Evolutionary conservation across 352 stramenopile genomes (phyloP), one percentile per base, ranked within the genome.

Genomic region (Phytophthora idaei): DNA sequence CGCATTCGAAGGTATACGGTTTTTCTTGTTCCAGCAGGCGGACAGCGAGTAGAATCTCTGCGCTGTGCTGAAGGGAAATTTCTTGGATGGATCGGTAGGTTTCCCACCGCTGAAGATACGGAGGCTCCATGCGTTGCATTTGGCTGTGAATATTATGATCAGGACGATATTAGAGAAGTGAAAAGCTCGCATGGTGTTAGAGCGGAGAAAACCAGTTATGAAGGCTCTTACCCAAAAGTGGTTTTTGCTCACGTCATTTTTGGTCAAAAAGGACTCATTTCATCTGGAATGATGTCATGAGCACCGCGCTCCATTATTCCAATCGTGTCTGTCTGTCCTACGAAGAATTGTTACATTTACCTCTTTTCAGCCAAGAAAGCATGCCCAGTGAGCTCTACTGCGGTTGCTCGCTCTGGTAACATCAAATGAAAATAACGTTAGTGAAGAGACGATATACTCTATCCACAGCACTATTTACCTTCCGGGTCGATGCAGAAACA

Each of bases 401-500:
- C 85, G n/a, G 80, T 87, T 32, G 85, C 85, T 57, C 85, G 80
- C 57, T 86, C 85, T 93, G 63, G 41, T 34, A 17, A 10, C 36
- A 66, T 42, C 5, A 25, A 21, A 51, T 4, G 27, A 46, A 34
- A 48, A 50, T 11, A 42, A 57, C 28, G 32, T 57, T 50, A 74
- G 48, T 47, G 17, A 37, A 1, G 14, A 25, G 27, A 36, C 1
- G 10, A 25, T 12, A 53, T 12, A 29, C 10, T 21, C n/a, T 11
- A 28, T 17, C 29, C 41, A 54, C 11, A 42, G 32, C 32, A 12
- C 8, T 11, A 37, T 44, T 54, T 67, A 91, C 85, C 80, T 65
- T 86, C 67, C 0, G 85, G 83, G n/a, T 93, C 58, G 42, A 93
- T 89, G 56, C 77, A 85, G 41, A 95, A 92, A 67, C 86, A 92